These are phyloP conservation scores for Osmanthus fragrans DNA, from an alignment of 257 asterid species.

Conservation along the genomic window DNA sequence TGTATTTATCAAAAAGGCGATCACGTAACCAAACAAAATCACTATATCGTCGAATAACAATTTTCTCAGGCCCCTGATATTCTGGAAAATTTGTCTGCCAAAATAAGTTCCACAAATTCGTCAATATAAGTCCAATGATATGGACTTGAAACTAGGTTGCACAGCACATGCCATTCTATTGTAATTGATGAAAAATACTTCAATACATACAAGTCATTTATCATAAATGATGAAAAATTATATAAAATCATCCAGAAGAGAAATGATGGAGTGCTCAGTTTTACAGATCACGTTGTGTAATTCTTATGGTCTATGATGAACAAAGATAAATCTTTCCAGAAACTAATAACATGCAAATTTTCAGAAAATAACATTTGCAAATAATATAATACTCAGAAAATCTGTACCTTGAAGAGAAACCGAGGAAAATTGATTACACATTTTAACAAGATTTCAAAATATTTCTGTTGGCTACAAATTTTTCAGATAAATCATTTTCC, in stretches of 20 bases:
- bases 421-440: not conserved
- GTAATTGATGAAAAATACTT: constrained; percentile 11
- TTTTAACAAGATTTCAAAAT: not conserved
- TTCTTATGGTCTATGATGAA: not conserved
- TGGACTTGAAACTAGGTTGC: constrained; percentile 14
- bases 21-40: constrained; percentile 96
- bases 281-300: not conserved
- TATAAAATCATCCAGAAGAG: constrained; percentile 6
- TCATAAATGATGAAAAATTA: not conserved
- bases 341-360: not conserved
- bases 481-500: not conserved
- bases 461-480: not conserved
- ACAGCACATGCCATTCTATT: constrained; percentile 2
- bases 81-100: constrained; percentile 89
- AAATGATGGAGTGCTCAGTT: not conserved
- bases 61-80: constrained; percentile 83
- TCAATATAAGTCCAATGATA: constrained; percentile 4
- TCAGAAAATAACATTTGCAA: not conserved
- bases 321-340: not conserved
- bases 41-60: constrained; percentile 90
- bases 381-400: not conserved
- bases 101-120: constrained; percentile 19
- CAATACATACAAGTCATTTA: constrained; percentile 6
- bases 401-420: not conserved
- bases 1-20: constrained; percentile 86